These are phyloP conservation scores for Ascobolus immersus DNA, from an alignment of 495 filamentous ascomycete species.

Conservation along the genomic window DNA sequence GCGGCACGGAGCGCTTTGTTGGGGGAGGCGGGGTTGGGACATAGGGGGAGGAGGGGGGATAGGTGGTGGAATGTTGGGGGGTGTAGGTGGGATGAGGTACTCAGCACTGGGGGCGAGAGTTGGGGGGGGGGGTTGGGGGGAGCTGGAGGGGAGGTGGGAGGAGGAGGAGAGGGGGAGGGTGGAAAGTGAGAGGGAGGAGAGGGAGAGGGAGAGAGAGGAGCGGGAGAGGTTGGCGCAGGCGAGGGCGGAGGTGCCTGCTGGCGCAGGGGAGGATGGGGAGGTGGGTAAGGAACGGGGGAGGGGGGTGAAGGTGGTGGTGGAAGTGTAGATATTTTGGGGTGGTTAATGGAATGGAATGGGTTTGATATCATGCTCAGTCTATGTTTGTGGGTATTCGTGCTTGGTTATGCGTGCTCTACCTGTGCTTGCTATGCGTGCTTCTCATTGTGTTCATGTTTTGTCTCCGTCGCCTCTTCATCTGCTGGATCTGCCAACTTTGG, in stretches of 20 bases:
- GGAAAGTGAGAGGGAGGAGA: conserved; percentile 23
- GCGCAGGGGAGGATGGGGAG: background rate
- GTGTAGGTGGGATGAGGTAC: conserved; percentile 33
- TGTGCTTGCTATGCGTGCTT: too few species aligned
- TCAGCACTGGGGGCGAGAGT: conserved; percentile 58
- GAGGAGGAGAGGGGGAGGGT: conserved; percentile 63
- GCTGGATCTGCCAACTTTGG: too few species aligned
- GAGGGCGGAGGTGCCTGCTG: background rate
- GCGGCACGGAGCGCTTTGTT: conserved; percentile 15
- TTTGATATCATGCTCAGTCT: too few species aligned
- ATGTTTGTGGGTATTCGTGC: too few species aligned
- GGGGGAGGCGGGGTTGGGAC: conserved; percentile 58
- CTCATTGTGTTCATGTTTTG: too few species aligned
- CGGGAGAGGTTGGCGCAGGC: conserved; percentile 5
- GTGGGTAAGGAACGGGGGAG: background rate
- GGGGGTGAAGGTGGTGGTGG: background rate
- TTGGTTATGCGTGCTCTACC: too few species aligned
- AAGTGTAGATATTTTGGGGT: too few species aligned
- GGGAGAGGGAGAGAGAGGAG: conserved; percentile 7
- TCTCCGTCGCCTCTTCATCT: too few species aligned
- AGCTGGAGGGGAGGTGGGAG: conserved; percentile 26
- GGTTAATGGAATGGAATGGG: too few species aligned
- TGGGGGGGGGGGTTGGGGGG: conserved; percentile 52
- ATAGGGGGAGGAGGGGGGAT: conserved; percentile 41
- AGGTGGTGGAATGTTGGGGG: conserved; percentile 32